Evolutionary conservation across 129 eudicot genomes (phyloP), one percentile per base, ranked within the genome.

Genomic region (Saposhnikovia divaricata): DNA sequence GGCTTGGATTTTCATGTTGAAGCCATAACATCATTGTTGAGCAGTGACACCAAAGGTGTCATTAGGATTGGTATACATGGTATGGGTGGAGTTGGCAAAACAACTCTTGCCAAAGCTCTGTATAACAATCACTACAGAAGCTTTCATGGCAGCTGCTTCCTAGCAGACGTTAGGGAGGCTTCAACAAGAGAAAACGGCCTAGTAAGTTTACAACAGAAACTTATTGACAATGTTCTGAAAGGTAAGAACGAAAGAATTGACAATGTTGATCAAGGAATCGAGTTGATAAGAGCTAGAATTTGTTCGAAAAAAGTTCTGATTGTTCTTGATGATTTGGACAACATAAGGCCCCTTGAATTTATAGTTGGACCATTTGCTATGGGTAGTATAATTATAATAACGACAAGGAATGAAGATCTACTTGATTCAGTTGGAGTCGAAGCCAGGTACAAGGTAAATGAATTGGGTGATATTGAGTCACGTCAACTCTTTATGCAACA

Each of bases 21-120:
- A 2, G 19, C 0, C 15, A 28, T 65, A 10, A 28, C 37, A 28
- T 0, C 40, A 65, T 9, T 11, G 6, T 11, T 65, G 39, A 45
- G 48, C 4, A 28, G 71, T 28, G 9, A 9, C 13, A n/a, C 15
- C 10, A 5, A 65, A n/a, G 72, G 39, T 12, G 72, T 65, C 72
- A 25, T 10, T 0, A n/a, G 0, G 1, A 8, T 65, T 11, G 72
- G 72, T 25, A 27, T 65, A 8, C 70, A 72, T 70, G 87, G 87
- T 40, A 82, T 85, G 85, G 83, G 80, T 1, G 87, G 87, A 16
- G 70, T 78, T 6, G 87, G 87, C 4, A 85, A 85, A 45, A 72
- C 87, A 50, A 81, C 71, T 19, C 53, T 80, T 51, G 83, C 78
- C 21, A 72, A 37, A 38, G 71, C 78, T 31, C 9, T 80, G 8